Base-by-base conservation (phyloP, 1,284 basidiomycete species). In the Trametes hirsuta region DNA sequence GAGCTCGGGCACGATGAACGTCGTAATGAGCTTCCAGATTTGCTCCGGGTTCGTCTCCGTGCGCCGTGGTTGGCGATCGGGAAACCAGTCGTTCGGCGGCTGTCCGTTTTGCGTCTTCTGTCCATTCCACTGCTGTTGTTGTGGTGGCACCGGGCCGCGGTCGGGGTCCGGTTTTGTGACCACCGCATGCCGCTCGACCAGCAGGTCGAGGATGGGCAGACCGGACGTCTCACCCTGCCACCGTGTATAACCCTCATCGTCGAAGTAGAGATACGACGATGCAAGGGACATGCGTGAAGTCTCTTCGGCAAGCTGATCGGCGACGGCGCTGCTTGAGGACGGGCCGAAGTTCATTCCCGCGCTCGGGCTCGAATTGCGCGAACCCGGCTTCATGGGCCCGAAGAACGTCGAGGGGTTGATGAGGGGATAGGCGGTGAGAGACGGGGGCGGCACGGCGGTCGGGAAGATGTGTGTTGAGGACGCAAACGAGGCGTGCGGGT, bases 181-280 rank as follows among this genome's bases (percentile, higher is more conserved):
- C 37, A 69, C 63, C 18, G 68, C 67, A 50, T 79, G 79, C 36
- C 78, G 76, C 69, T 93, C 91, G 22, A 93, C 83, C 30, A 96
- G 77, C 8, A 93, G 76, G 70, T 95, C 91, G 34, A 95, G 82
- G 12, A 95, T 82, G 2, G 94, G 94, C 2, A 95, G 82, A 14
- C 94, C 93, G 2, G 93, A 95, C 0, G 93, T 93, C 69, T 95
- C 93, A 36, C 94, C 94, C 76, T 93, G 91, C 91, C 91, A 93
- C 58, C 91, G 79, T 0, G 91, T 90, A 69, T 87, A 89, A 0
- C 90, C 90, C 71, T 92, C 90, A 69, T 93, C 90, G 65, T 93
- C 90, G 59, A 91, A 85, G 69, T 93, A 93, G 21, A 93, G 80
- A 70, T 93, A 93, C 0, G 88, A 90, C 0, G 88, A 87, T 0